Percentiles rank a stretch among this genome's conserved stretches.
Conservation (phyloP, 1,284 basidiomycete species). For the Fomitopsis betulina region DNA sequence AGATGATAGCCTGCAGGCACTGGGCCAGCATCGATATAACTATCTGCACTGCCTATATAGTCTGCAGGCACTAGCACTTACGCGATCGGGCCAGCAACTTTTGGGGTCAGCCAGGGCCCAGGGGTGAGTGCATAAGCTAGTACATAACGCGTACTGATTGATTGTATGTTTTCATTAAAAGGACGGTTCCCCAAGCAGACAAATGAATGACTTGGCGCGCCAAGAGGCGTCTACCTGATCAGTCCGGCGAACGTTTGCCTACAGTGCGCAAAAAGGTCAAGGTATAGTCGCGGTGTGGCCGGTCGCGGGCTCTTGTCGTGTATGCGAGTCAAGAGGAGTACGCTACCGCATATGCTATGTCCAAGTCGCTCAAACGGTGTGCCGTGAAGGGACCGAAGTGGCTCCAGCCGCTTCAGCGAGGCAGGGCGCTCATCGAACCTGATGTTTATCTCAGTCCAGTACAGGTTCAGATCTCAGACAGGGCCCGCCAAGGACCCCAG, state of each 20-base stretch:
- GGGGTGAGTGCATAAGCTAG: neutral
- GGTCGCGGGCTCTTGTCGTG: too few relatives aligned
- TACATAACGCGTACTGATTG: neutral
- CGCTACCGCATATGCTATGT: too few relatives aligned
- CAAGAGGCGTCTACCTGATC: neutral
- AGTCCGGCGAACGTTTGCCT: too few relatives aligned
- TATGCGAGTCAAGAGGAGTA: too few relatives aligned
- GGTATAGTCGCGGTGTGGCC: too few relatives aligned
- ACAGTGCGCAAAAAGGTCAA: too few relatives aligned
- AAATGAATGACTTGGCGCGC: neutral
- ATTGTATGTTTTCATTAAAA: neutral
- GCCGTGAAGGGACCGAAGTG: too few relatives aligned
- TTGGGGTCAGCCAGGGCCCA: neutral
- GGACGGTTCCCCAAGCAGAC: neutral
- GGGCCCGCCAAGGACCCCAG: neutral
- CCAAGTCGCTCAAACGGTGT: too few relatives aligned
- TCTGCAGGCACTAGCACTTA: neutral
- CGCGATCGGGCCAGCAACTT: neutral
- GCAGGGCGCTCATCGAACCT: neutral
- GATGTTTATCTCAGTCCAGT: neutral
- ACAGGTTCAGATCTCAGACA: neutral
- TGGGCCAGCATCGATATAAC: neutral
- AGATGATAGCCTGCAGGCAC: too few relatives aligned
- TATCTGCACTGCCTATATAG: neutral
- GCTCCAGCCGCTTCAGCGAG: too few relatives aligned